These are phyloP conservation scores for Fusarium robinianum DNA, from an alignment of 2,329 filamentous ascomycete species.

Conservation along the genomic window DNA sequence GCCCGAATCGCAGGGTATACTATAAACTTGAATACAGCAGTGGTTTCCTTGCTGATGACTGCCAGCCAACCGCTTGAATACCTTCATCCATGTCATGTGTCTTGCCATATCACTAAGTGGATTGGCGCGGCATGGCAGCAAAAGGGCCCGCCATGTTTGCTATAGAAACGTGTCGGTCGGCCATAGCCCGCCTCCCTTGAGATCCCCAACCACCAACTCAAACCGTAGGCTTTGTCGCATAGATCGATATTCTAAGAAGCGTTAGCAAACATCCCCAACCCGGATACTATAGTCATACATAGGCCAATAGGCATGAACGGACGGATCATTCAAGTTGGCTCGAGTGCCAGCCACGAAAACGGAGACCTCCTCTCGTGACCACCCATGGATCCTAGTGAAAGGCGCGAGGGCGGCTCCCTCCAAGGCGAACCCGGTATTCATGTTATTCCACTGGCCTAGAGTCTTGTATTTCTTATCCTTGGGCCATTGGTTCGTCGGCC, in stretches of 20 bases:
- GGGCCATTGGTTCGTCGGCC: constrained; percentile 14
- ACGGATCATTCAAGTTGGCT: constrained; percentile 6
- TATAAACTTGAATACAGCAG: no score
- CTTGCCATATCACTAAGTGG: no score
- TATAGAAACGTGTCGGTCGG: no score
- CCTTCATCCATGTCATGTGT: no score
- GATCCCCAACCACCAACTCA: no score
- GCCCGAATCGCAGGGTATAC: no score
- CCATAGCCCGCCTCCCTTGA: no score
- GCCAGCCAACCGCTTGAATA: no score
- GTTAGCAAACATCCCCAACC: not conserved
- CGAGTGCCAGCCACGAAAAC: constrained; percentile 8
- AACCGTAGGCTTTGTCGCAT: not conserved
- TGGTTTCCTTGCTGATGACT: no score
- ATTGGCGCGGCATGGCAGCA: no score
- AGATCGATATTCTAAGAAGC: not conserved
- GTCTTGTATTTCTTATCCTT: constrained; percentile 13
- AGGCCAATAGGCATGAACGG: constrained; percentile 15
- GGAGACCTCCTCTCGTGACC: constrained; percentile 8
- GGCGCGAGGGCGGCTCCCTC: constrained; percentile 7
- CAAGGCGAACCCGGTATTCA: constrained; percentile 5
- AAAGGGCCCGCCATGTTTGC: no score
- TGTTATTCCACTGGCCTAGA: constrained; percentile 14
- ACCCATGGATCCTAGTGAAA: constrained; percentile 14
- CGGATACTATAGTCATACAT: not conserved